Evolutionary conservation across 371 early-diverging fungal genomes (phyloP), one percentile per base, ranked within the genome.

Genomic region (Mortierella sp.): DNA sequence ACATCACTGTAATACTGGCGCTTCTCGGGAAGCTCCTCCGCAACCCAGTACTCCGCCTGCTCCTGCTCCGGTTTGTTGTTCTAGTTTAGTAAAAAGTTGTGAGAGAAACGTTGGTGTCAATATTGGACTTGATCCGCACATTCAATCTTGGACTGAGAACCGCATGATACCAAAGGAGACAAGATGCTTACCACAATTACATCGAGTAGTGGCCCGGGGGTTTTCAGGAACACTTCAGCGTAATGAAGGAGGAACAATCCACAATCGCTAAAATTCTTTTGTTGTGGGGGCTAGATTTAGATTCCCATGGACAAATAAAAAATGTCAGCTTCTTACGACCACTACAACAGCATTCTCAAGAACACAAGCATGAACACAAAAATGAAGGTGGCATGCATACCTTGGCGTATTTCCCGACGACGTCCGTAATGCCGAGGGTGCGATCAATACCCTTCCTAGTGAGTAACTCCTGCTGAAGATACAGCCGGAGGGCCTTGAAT

Each of bases 251-350:
- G 47, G 68, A 87, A 92, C 16, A 93, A 79, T 29, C 94, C 94
- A 69, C 94, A 93, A 70, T 93, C 94, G 68, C 87, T 90, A 68
- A 78, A 79, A 63, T 93, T 93, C 39, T 85, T 63, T 77, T 93
- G 94, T 16, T 73, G 70, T 16, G 92, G 92, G 47, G 73, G 71
- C 70, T 80, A 66, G 8, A 24, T 47, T 34, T 37, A 31, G 13
- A 61, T 24, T 16, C 5, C n/a, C n/a, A n/a, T n/a, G n/a, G n/a
- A n/a, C n/a, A n/a, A n/a, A n/a, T n/a, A n/a, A n/a, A n/a, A n/a
- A n/a, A n/a, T n/a, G n/a, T n/a, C n/a, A n/a, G n/a, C n/a, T n/a
- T n/a, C n/a, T n/a, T n/a, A n/a, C n/a, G n/a, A n/a, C n/a, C n/a
- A n/a, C n/a, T n/a, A n/a, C n/a, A n/a, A n/a, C n/a, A n/a, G n/a